phyloP scores from a whole-genome alignment of 495 filamentous ascomycete species.

The Lophiotrema nucula region DNA sequence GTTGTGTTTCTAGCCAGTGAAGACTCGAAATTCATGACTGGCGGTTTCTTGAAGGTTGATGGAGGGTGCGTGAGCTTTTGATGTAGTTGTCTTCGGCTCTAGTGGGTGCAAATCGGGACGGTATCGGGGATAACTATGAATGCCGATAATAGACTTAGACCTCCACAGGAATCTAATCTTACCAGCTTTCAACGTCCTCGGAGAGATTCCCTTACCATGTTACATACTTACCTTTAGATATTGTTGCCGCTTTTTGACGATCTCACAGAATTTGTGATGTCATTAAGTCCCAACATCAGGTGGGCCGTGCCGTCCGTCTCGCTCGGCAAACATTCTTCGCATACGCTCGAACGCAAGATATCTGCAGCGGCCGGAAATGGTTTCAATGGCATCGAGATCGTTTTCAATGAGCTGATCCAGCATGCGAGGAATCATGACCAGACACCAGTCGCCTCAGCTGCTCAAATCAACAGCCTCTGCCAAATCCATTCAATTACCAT shows the following conservation, averaged over 20 bases:
- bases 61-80: neutral
- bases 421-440: neutral
- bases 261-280: neutral
- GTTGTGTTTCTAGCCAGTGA: constrained; percentile 37
- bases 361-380: neutral
- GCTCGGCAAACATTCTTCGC: neutral
- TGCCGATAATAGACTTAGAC: no score
- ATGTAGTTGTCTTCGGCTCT: no score
- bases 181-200: no score
- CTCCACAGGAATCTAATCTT: no score
- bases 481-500: neutral
- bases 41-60: constrained; percentile 1
- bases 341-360: neutral
- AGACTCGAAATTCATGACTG: constrained; percentile 1
- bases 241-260: no score
- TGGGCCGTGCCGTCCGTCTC: neutral
- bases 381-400: neutral
- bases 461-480: neutral
- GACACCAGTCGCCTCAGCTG: neutral
- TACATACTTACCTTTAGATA: no score
- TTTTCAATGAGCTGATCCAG: neutral
- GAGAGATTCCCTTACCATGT: no score
- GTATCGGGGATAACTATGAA: no score
- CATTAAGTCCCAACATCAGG: neutral
- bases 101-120: no score